Base-by-base conservation (phyloP, 257 asterid genomes). In the Ajuga chamaepitys region DNA sequence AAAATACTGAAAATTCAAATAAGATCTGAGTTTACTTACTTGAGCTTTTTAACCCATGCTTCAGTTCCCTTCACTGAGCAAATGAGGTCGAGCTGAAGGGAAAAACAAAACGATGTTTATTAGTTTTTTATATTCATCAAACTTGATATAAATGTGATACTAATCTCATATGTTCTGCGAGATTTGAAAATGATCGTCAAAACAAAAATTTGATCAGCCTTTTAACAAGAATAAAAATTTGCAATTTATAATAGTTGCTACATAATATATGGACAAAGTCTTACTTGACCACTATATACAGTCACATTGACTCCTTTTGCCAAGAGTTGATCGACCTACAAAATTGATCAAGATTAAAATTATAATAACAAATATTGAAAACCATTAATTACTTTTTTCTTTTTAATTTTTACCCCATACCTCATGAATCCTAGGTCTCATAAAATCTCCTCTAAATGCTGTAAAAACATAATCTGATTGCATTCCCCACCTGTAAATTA, bases 61-160 rank as follows among this genome's bases (percentile, higher is more conserved):
- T 86, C 97, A 53, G 97, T 88, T 75, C 97, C 99, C 63, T 70
- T 86, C 22, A 96, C 83, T 14, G 99, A 78, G 68, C 99, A 94
- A 30, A 94, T 94, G 52, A 93, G 83, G 45, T 94, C 99, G 48
- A 91, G 84, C 98, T 88, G n/a, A n/a, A 50, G 86, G 71, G 14
- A 63, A 2, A 64, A 52, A 75, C 37, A 6, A 46, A 44, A 4
- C 37, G 7, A 30, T 30, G 4, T 8, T 10, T 9, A 44, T 10
- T 32, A 28, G 9, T 13, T 26, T 40, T 11, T 10, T 28, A 28
- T 2, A 28, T 28, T 28, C 34, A n/a, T n/a, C n/a, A n/a, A n/a
- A n/a, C n/a, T n/a, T n/a, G n/a, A n/a, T n/a, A n/a, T n/a, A n/a
- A n/a, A n/a, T n/a, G n/a, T n/a, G n/a, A n/a, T n/a, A n/a, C n/a